Conservation (phyloP, 2,329 filamentous ascomycete species). For the Periconia digitata region DNA sequence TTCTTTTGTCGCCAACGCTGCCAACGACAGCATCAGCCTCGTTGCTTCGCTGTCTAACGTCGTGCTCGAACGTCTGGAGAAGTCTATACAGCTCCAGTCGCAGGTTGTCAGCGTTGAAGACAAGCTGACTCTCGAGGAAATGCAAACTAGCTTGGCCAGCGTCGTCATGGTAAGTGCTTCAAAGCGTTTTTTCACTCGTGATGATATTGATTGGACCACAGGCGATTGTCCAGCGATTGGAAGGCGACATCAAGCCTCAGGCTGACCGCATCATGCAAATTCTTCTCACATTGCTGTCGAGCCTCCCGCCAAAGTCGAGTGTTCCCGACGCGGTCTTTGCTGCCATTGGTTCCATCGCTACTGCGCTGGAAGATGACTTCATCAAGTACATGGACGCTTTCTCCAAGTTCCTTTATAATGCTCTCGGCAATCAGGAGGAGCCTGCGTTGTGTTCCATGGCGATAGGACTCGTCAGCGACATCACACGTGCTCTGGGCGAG, state of each 20-base stretch:
- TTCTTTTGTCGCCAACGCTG: slow-evolving; percentile 88
- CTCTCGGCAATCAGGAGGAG: slow-evolving; percentile 93
- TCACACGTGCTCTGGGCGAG: slow-evolving; percentile 86
- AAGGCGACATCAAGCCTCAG: slow-evolving; percentile 86
- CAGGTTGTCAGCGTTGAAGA: slow-evolving; percentile 98
- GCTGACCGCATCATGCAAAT: slow-evolving; percentile 93
- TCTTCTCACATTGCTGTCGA: slow-evolving; percentile 76
- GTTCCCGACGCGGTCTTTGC: slow-evolving; percentile 95
- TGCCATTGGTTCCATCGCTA: slow-evolving; percentile 87
- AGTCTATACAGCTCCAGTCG: slow-evolving; percentile 82
- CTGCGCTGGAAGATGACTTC: slow-evolving; percentile 89
- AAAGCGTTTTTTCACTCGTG: neutral
- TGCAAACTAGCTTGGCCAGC: slow-evolving; percentile 92
- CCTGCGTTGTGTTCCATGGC: slow-evolving; percentile 93
- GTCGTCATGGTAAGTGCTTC: slow-evolving; percentile 67
- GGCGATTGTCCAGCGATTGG: slow-evolving; percentile 86
- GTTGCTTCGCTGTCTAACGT: slow-evolving; percentile 84
- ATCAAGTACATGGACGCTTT: slow-evolving; percentile 98
- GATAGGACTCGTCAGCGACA: slow-evolving; percentile 95
- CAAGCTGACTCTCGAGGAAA: slow-evolving; percentile 92
- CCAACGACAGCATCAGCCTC: slow-evolving; percentile 77
- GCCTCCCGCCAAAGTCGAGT: slow-evolving; percentile 80
- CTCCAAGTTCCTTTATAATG: slow-evolving; percentile 87
- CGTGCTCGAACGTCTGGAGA: slow-evolving; percentile 86
- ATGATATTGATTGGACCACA: slow-evolving; percentile 10